These are phyloP conservation scores for Diaporthe citriasiana DNA, from an alignment of 2,329 filamentous ascomycete genomes.

Conservation along the genomic window DNA sequence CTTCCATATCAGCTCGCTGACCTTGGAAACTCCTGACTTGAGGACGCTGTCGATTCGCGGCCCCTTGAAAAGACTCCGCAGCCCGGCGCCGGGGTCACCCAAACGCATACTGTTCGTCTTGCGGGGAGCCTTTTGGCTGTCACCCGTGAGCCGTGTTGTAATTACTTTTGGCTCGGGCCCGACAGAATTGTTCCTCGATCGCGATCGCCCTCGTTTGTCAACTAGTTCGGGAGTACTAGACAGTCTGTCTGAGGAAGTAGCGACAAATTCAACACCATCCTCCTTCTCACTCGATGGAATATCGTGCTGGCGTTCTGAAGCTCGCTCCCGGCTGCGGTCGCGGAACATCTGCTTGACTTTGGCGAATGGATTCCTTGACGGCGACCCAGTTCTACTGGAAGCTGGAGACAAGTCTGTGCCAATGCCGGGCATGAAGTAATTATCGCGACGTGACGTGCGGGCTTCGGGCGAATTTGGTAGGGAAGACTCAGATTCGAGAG, in stretches of 20 bases:
- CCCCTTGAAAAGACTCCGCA: slow-evolving; percentile 84
- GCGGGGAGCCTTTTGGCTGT: slow-evolving; percentile 63
- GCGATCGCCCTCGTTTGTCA: slow-evolving; percentile 47
- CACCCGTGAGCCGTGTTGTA: slow-evolving; percentile 56
- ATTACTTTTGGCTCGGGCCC: slow-evolving; percentile 57
- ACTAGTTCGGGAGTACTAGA: slow-evolving; percentile 43
- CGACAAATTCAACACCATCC: slow-evolving; percentile 44
- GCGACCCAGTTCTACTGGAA: slow-evolving; percentile 72
- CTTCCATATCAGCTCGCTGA: slow-evolving; percentile 71
- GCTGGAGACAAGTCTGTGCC: slow-evolving; percentile 74
- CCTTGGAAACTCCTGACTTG: slow-evolving; percentile 68
- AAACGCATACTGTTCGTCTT: slow-evolving; percentile 65
- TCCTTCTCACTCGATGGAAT: slow-evolving; percentile 50
- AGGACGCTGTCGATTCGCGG: slow-evolving; percentile 81
- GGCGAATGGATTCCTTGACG: slow-evolving; percentile 70
- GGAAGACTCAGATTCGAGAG: slow-evolving; percentile 61
- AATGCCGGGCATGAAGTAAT: slow-evolving; percentile 69
- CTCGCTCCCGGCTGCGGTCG: slow-evolving; percentile 65
- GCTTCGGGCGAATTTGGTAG: slow-evolving; percentile 67
- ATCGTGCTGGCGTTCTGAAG: slow-evolving; percentile 50
- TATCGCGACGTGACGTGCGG: slow-evolving; percentile 59
- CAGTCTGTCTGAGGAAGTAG: slow-evolving; percentile 13
- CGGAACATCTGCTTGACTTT: slow-evolving; percentile 70
- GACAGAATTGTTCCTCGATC: slow-evolving; percentile 51
- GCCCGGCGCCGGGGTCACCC: slow-evolving; percentile 64